Conservation (phyloP, 805 yeast species). For the Starmerella sp. region DNA sequence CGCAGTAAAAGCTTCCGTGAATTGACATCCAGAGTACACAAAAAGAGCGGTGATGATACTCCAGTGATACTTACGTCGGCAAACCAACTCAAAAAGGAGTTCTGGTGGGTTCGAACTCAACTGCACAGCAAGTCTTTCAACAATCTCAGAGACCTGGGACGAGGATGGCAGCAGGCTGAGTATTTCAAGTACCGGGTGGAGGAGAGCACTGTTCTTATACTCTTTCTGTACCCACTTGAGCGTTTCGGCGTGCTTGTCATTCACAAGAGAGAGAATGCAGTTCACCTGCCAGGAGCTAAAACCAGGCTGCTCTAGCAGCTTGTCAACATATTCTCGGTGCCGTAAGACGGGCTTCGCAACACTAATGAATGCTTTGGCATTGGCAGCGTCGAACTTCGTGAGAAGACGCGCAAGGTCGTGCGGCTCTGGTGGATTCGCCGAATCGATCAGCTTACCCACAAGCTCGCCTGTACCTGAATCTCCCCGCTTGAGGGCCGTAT, state of each 20-base stretch:
- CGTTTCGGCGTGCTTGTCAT: not conserved
- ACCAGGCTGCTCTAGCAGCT: not conserved
- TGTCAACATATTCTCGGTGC: not conserved
- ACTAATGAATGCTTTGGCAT: not conserved
- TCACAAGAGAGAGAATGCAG: not conserved
- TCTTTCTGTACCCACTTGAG: not conserved
- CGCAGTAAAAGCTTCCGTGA: constrained; percentile 4
- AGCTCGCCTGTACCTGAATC: not conserved
- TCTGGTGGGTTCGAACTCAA: not conserved
- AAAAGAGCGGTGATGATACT: constrained; percentile 16
- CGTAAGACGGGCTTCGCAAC: not conserved
- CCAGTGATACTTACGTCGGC: constrained; percentile 10
- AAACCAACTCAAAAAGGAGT: constrained; percentile 7
- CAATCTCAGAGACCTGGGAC: not conserved
- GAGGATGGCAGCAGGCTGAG: constrained; percentile 5
- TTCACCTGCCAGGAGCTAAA: constrained; percentile 9
- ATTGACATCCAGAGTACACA: constrained; percentile 5
- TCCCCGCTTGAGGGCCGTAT: not conserved
- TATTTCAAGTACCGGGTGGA: constrained; percentile 2
- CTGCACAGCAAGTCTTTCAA: not conserved
- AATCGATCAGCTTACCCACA: constrained; percentile 8
- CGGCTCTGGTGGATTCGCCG: constrained; percentile 9
- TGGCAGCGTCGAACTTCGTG: not conserved
- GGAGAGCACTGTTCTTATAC: not conserved
- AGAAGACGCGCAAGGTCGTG: not conserved